Evolutionary conservation across 192 early-diverging fungal species (phyloP).

Genomic region (Dissophora ornata): DNA sequence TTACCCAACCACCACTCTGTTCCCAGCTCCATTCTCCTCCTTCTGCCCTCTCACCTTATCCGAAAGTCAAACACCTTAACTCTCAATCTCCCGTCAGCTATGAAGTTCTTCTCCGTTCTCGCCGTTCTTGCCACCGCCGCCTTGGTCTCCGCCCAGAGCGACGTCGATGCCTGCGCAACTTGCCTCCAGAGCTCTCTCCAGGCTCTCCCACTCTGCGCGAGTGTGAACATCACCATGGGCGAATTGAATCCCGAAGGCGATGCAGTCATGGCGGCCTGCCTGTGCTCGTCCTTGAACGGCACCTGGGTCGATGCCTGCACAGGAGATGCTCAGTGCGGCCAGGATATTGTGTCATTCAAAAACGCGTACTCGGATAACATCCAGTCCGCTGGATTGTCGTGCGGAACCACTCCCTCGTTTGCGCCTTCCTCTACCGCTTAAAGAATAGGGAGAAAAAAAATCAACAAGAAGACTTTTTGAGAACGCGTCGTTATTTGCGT

Average conservation of each 20-base stretch:
- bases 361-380: neutral
- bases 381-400: slow-evolving; percentile 7
- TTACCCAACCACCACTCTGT: no score
- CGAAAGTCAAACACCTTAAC: no score
- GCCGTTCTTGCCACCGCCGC: slow-evolving; percentile 4
- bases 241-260: neutral
- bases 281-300: slow-evolving; percentile 33
- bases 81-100: no score
- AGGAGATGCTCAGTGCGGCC: slow-evolving; percentile 2
- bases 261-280: slow-evolving; percentile 19
- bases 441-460: no score
- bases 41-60: no score
- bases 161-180: neutral
- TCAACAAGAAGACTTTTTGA: no score
- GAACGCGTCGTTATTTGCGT: no score
- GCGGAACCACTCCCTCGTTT: slow-evolving; percentile 28
- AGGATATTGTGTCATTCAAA: slow-evolving; percentile 22
- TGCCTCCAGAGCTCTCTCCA: slow-evolving; percentile 29
- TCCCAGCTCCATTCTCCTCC: no score
- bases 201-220: slow-evolving; percentile 20
- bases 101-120: no score
- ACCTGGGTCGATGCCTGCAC: slow-evolving; percentile 34
- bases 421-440: no score
- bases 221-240: slow-evolving; percentile 22
- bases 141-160: slow-evolving; percentile 24